These are phyloP conservation scores for Apiotrichum akiyoshidainum DNA, from an alignment of 1,284 basidiomycete species.

Conservation along the genomic window DNA sequence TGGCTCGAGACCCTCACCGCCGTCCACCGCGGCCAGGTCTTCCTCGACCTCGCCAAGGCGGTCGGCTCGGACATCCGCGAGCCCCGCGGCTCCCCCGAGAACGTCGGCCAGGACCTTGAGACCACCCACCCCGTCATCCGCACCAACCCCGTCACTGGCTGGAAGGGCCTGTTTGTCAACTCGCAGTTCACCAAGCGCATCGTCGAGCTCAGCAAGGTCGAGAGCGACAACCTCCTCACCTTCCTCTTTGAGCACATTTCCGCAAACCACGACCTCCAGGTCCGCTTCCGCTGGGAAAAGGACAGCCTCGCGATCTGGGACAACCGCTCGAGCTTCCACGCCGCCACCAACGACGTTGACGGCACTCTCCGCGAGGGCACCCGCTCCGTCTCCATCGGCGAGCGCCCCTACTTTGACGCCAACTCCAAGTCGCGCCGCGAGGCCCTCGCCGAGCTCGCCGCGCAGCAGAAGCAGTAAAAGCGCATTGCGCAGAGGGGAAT, in stretches of 20 bases:
- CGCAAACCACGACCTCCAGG: conserved; percentile 63
- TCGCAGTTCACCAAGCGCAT: conserved; percentile 61
- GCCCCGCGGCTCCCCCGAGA: conserved; percentile 59
- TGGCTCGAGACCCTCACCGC: conserved; percentile 53
- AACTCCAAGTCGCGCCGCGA: conserved; percentile 21
- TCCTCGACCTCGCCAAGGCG: conserved; percentile 48
- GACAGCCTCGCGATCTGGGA: conserved; percentile 45
- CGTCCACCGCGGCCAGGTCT: conserved; percentile 57
- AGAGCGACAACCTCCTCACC: conserved; percentile 50
- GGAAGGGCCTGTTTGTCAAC: conserved; percentile 72
- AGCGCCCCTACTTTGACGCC: conserved; percentile 58
- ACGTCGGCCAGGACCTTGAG: conserved; percentile 58
- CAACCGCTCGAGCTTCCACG: conserved; percentile 20
- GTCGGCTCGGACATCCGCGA: not conserved
- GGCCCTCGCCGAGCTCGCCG: conserved; percentile 2
- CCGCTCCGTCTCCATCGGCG: conserved; percentile 62
- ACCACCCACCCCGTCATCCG: conserved; percentile 60
- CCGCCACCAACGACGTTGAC: conserved; percentile 54
- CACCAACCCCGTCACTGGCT: conserved; percentile 61
- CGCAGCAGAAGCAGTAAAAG: too few relatives aligned
- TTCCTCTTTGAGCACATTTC: conserved; percentile 45
- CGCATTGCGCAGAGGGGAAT: too few relatives aligned
- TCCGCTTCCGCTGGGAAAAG: conserved; percentile 53
- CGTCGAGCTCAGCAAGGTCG: conserved; percentile 59
- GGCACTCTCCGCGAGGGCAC: conserved; percentile 55